Evolutionary conservation across 768 basidiomycete species (phyloP).

Genomic region (Lepiota subincarnata): DNA sequence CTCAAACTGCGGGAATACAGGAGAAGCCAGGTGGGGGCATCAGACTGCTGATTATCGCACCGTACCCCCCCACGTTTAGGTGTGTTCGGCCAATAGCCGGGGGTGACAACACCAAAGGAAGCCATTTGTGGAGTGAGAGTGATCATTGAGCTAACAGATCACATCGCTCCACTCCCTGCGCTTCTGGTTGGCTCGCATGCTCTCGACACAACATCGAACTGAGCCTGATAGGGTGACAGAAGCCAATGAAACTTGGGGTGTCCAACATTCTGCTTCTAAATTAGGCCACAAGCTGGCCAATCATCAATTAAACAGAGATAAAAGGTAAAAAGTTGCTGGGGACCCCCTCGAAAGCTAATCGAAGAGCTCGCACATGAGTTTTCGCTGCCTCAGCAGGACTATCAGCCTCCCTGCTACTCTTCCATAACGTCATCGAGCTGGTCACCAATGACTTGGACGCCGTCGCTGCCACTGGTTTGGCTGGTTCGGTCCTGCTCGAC

Average conservation of each 20-base stretch:
- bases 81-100: neutral
- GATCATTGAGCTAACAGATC: neutral
- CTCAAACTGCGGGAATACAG: too few species aligned
- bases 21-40: too few species aligned
- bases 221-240: too few species aligned
- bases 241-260: too few species aligned
- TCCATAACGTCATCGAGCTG: constrained; percentile 9
- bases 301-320: too few species aligned
- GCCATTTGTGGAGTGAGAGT: constrained; percentile 1
- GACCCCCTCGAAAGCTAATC: too few species aligned
- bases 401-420: constrained; percentile 1
- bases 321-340: too few species aligned
- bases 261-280: too few species aligned
- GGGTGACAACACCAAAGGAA: neutral
- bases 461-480: neutral
- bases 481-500: constrained; percentile 17
- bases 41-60: neutral
- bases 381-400: neutral
- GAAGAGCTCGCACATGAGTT: too few species aligned
- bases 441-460: neutral
- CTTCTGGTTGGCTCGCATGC: neutral
- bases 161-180: neutral
- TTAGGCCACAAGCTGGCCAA: too few species aligned
- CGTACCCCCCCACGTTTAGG: neutral
- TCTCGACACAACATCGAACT: neutral